Base-by-base conservation (phyloP, 1,284 basidiomycete genomes). In the Tilletiaria anomala region DNA sequence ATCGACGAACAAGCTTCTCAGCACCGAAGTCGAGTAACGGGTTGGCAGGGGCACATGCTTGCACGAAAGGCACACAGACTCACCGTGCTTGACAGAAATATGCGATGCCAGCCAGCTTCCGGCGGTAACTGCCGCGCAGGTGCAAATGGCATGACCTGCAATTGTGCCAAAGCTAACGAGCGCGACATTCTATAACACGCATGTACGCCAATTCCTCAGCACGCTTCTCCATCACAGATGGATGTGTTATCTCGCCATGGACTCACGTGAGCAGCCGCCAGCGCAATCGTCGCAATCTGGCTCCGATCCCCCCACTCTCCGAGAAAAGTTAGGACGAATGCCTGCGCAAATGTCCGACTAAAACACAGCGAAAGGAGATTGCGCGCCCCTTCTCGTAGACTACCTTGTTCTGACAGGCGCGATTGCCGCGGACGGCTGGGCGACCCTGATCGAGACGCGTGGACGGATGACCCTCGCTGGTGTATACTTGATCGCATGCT, bases 271-370 rank as follows among this genome's bases (percentile, higher is more conserved):
- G 91, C 86, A 24, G 91, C 89, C 1, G 83, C 93, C 37, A 97
- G 73, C 2, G 87, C 89, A 53, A 97, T 94, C 0, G 91, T 97
- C 0, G 93, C 83, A 56, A 97, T 91, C 70, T 97, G 93, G 61
- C 83, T 88, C 34, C 91, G 73, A 70, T 97, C 93, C 1, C 91
- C 93, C 91, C 91, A 97, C 69, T 97, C 91, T 17, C 89, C 93
- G 10, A 97, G 73, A 69, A 97, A 97, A 0, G 91, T 96, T 43
- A 97, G 73, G 29, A 91, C 72, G 56, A 97, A 97, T 0, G 87
- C 79, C 69, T 97, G 89, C 2, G 91, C 87, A 58, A 94, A 94
- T 1, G 93, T 83, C 0, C 91, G 93, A 1, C 82, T 85, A 15
- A 94, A 73, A 52, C 89, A 71, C 19, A 93, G 71, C 54, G 79